Percentiles rank a stretch among this genome's conserved stretches.
Conservation (phyloP, 331 rosid species). For the Phaseolus coccineus region DNA sequence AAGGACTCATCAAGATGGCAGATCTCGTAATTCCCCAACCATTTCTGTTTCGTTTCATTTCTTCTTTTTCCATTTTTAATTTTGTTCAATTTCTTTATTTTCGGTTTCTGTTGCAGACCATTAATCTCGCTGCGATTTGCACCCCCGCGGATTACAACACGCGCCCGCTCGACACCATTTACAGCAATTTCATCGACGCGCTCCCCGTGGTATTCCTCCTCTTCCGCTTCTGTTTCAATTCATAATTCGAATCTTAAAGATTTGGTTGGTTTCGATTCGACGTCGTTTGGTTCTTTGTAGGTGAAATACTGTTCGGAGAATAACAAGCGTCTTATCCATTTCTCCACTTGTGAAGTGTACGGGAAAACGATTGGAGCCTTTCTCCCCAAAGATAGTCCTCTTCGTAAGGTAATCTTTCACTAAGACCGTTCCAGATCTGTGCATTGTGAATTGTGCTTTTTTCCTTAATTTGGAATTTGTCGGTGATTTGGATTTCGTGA, state of each 20-base stretch:
- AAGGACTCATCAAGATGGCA: constrained; percentile 91
- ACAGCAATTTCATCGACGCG: constrained; percentile 98
- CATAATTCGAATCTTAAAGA: constrained; percentile 15
- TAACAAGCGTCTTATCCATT: constrained; percentile 90
- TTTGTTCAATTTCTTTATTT: no score
- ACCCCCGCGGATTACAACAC: constrained; percentile 99
- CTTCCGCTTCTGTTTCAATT: not conserved
- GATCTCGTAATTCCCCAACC: constrained; percentile 72
- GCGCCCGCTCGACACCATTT: constrained; percentile 94
- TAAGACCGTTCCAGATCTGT: constrained; percentile 49
- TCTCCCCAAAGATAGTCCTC: constrained; percentile 97
- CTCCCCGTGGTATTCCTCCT: constrained; percentile 79
- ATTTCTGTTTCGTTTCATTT: not conserved
- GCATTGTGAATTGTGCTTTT: not conserved
- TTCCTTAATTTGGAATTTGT: constrained; percentile 36
- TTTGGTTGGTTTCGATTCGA: constrained; percentile 18
- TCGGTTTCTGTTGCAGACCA: constrained; percentile 57
- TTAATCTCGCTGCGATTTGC: constrained; percentile 96
- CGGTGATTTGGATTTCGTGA: constrained; percentile 33
- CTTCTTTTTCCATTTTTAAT: not conserved
- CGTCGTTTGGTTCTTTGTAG: constrained; percentile 38
- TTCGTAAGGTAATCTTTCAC: constrained; percentile 75
- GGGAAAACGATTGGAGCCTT: constrained; percentile 97
- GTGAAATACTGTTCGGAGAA: constrained; percentile 96
- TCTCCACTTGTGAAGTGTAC: constrained; percentile 99